Base-by-base conservation (phyloP, 2,329 filamentous ascomycete species). In the Aureobasidium sp. region DNA sequence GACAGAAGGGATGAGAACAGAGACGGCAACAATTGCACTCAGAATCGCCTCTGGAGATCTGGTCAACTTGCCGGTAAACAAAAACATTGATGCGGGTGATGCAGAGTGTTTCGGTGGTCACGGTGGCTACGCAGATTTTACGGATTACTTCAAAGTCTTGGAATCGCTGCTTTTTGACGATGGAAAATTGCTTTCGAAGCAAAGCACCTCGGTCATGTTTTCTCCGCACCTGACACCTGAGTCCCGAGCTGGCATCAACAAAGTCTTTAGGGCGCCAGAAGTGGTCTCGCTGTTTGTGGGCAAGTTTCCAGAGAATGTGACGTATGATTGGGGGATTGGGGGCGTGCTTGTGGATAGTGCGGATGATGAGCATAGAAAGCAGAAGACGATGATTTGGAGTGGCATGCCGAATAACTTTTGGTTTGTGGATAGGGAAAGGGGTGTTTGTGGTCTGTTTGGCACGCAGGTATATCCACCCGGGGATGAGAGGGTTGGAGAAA, bases 161-260 rank as follows among this genome's bases (percentile, higher is more conserved):
- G 71, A 70, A 2, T 81, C 79, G 1, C 67, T 85, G 1, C 71
- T 83, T 0, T 68, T 70, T 1, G 77, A 83, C 49, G 81, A 84
- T 58, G 78, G 76, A 3, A 78, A 74, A 45, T 65, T 84, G 0
- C 73, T 85, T 7, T 31, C 29, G 7, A 7, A 73, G 70, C 22
- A 70, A 3, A 80, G 76, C 0, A 73, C 78, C 0, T 72, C 77
- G 0, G 66, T 72, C 47, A 75, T 84, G 70, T 83, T 83, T 65
- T 66, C 71, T 59, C 74, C 81, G 0, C 81, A 81, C 48, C 74
- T 84, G 0, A 70, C 65, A 3, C 61, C 65, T 0, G 65, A 67
- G 47, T 44, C 65, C 14, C 65, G 66, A 39, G 45, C 68, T 52
- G 65, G 70, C 20, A 65, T 74, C 31, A 69, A 70, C 34, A 63